Base-by-base conservation (phyloP, 352 stramenopile genomes). In the Pythium scleroteichum region DNA sequence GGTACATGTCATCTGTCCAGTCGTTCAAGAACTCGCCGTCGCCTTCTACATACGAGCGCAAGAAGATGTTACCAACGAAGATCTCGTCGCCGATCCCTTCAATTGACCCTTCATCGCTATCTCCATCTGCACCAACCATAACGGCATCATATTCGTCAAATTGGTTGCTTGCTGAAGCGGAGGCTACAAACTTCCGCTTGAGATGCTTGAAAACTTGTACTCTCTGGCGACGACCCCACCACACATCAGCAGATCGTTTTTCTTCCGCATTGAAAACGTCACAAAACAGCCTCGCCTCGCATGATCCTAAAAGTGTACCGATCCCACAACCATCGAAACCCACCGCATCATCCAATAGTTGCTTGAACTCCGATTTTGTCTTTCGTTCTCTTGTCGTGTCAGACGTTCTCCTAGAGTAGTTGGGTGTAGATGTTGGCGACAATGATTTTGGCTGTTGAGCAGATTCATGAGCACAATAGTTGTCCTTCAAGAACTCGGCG, bases 11-110 rank as follows among this genome's bases (percentile, higher is more conserved):
- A 3, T 73, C 60, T 24, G 75, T 88, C 86, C 84, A 95, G 20
- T 82, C 62, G 41, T 79, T 90, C 33, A 93, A 66, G 49, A 95
- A 93, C 26, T 87, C 68, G 0, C 86, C 86, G 51, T 92, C 76
- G 20, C 79, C 82, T 68, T 92, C 80, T 46, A 95, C 84, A 59
- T 90, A 95, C 16, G 84, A 91, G 14, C 72, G 72, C 22, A 95
- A 29, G 53, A 94, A 95, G 51, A 95, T 90, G 42, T 92, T 87
- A 10, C 82, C 79, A 4, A 94, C 79, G 29, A 88, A 90, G 16
- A 94, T 66, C 58, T 94, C 80, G 6, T 87, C 73, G 27, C 64
- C 72, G 64, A 52, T 71, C 59, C 46, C 76, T 63, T 62, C 56
- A n/a, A 54, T 60, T 39, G 7, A 74, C n/a, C 6, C 46, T 45